Percentiles rank a stretch among this genome's conserved stretches.
Conservation (phyloP, 768 basidiomycete genomes). For the Trametes meyenii region DNA sequence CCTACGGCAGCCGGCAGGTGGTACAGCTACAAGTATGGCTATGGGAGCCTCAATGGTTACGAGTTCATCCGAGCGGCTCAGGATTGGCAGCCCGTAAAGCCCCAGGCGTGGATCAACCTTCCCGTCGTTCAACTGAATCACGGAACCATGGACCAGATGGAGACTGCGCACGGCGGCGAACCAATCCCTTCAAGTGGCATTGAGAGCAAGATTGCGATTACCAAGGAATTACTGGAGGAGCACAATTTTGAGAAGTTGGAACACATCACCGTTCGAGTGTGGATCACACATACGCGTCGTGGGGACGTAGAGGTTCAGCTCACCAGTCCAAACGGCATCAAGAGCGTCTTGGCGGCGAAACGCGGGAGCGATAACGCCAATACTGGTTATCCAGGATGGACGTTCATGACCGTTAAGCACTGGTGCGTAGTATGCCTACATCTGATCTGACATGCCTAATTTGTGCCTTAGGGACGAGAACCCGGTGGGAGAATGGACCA, state of each 20-base stretch:
- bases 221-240: conserved; percentile 61
- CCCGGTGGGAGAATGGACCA: conserved; percentile 88
- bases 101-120: conserved; percentile 88
- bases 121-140: conserved; percentile 67
- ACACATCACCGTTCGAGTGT: conserved; percentile 90
- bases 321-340: conserved; percentile 81
- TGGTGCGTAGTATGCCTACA: conserved; percentile 59
- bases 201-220: conserved; percentile 63
- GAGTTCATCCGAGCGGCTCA: conserved; percentile 80
- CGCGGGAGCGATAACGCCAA: conserved; percentile 65
- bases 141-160: conserved; percentile 57
- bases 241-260: conserved; percentile 89
- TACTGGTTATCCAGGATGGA: conserved; percentile 90
- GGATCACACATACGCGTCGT: conserved; percentile 84
- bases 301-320: conserved; percentile 95
- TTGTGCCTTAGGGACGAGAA: conserved; percentile 77
- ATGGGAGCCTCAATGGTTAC: conserved; percentile 84
- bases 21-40: conserved; percentile 95
- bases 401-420: conserved; percentile 98
- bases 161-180: conserved; percentile 62
- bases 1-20: conserved; percentile 65
- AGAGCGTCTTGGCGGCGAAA: conserved; percentile 77
- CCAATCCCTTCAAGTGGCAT: conserved; percentile 70
- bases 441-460: conserved; percentile 24
- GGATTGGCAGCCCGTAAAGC: conserved; percentile 86